Evolutionary conservation across 78 protist genomes (phyloP), one percentile per base, ranked within the genome.

Genomic region (Dictyostelium discoideum): DNA sequence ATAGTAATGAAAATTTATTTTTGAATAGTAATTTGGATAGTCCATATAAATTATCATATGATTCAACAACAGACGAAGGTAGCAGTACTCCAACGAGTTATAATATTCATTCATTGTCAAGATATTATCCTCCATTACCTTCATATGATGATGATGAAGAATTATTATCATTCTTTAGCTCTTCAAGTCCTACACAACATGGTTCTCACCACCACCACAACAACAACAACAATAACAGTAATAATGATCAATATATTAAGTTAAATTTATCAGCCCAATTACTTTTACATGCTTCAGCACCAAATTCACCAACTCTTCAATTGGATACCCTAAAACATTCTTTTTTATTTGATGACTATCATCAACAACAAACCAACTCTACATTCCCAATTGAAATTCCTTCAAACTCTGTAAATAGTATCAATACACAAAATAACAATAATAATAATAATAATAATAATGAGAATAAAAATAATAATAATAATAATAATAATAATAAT

Each of bases 81-180:
- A 39, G 44, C 9, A 24, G 40, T 60, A 46, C 54, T 2, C 77
- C 77, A 39, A n/a, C 42, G 0, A 48, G 72, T 16, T 20, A 39
- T 39, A 78, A 63, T 42, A 13, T 92, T 8, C 63, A 87, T n/a
- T 72, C 92, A 42, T 14, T 92, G 3, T 79, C 96, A 10, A 92
- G 85, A 85, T 84, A 13, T n/a, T 92, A 92, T 81, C 96, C 96
- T 6, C 96, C 96, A 37, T 54, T 92, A 9, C 96, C 96, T 5
- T 92, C 96, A 3, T 92, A 65, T 84, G 96, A 92, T 39, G 96
- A 92, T 11, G 96, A 92, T 29, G 96, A 92, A 76, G 95, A 90
- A 26, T 42, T 90, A 16, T 48, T 90, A n/a, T 90, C 95, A 14
- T 90, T 80, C 84, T 83, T 82, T 54, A 82, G 79, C 11, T 32